A percentile compares a stretch with the other conserved stretches of the same genome.
Evolutionary conservation across 805 yeast genomes (phyloP).

Genomic region (Sugiyamaella lignohabitans): DNA sequence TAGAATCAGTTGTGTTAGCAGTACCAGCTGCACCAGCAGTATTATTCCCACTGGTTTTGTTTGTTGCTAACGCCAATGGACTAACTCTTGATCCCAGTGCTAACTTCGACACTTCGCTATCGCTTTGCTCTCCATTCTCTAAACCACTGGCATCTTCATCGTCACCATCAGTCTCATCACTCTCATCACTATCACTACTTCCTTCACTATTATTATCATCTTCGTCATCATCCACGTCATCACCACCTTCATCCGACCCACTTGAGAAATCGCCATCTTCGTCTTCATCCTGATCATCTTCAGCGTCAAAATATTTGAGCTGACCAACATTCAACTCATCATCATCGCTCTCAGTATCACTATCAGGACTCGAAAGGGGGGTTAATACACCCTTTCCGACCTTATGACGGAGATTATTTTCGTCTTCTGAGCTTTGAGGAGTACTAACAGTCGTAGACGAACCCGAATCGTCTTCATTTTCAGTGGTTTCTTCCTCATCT

Average conservation of each 20-base stretch:
- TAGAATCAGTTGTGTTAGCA: too few relatives aligned
- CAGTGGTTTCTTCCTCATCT: not conserved
- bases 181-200: too few relatives aligned
- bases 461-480: not conserved
- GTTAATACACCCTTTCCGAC: conserved; percentile 1
- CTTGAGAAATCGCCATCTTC: conserved; percentile 6
- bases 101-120: too few relatives aligned
- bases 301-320: conserved; percentile 2
- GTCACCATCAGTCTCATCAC: conserved; percentile 1
- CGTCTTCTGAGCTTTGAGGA: conserved; percentile 2
- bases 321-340: conserved; percentile 6
- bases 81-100: too few relatives aligned
- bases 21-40: too few relatives aligned
- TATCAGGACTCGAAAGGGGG: conserved; percentile 7
- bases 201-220: too few relatives aligned
- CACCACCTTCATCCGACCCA: too few relatives aligned
- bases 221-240: too few relatives aligned
- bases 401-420: not conserved
- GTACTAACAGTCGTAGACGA: not conserved
- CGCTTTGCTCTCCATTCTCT: too few relatives aligned
- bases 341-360: conserved; percentile 2
- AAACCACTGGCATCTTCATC: conserved; percentile 18
- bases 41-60: too few relatives aligned
- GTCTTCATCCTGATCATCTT: conserved; percentile 3
- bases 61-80: too few relatives aligned